Base-by-base conservation (phyloP, 805 yeast genomes). In the Kregervanrija delftensis region DNA sequence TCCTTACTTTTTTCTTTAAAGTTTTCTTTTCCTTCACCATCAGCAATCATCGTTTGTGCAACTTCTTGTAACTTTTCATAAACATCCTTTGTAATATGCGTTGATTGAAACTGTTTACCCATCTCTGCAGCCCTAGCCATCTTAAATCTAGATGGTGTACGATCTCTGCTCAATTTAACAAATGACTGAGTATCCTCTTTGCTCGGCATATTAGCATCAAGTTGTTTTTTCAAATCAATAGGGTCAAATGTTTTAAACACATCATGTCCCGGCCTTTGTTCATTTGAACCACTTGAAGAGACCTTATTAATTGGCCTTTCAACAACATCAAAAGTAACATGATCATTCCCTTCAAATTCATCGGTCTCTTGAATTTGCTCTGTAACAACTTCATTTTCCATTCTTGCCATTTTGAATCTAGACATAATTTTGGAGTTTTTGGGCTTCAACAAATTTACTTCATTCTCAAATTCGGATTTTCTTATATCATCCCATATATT, bases 401-500 rank as follows among this genome's bases (percentile, higher is more conserved):
- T 12, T 22, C 37, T 40, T 43, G 40, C 45, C 48, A 45, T 54
- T 50, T 38, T 58, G 54, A 12, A 57, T 58, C 8, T 22, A 22
- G 28, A 22, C 28, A 22, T 12, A 62, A 53, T 49, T 44, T 30
- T 43, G 48, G 15, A 40, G 41, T 39, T 53, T 55, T 9, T 57
- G 54, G 8, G 49, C 47, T 30, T 46, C 49, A 4, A 22, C 14
- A 13, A 32, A 15, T 34, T 30, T 2, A 40, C 4, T 16, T 39
- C 41, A 32, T 49, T 49, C 37, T 56, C 59, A 16, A 38, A 38
- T 36, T 55, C 58, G 1, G 61, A 48, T 60, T 71, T 49, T 40
- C 58, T 47, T 48, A 77, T 54, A 33, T 69, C 69, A 30, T 69
- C 71, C 55, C 81, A 77, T 3, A 79, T 66, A 50, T 78, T 75